Evolutionary conservation across 352 stramenopile genomes (phyloP).

Genomic region (Peronospora belbahrii): DNA sequence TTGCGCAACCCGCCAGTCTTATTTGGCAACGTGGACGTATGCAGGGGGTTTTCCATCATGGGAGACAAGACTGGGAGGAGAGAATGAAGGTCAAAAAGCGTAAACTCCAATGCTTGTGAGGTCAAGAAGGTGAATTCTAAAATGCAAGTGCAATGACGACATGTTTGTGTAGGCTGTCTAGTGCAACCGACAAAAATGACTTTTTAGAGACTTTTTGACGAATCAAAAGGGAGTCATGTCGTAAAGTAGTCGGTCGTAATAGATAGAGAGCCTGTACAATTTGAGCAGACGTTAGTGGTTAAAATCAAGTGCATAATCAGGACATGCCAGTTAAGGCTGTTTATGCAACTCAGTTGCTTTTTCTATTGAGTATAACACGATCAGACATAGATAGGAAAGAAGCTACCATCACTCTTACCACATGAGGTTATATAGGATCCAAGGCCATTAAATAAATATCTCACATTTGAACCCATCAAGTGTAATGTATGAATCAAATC

Average conservation of each 20-base stretch:
- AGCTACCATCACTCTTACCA: constrained; percentile 18
- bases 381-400: constrained; percentile 10
- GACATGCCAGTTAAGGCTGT: constrained; percentile 6
- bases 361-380: no score
- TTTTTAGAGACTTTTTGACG: not conserved
- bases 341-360: no score
- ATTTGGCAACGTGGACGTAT: constrained; percentile 17
- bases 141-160: not conserved
- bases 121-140: not conserved
- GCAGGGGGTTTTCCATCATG: constrained; percentile 34
- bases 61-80: no score
- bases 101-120: not conserved
- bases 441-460: no score
- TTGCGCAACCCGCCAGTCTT: constrained; percentile 34
- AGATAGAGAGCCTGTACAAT: constrained; percentile 11
- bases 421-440: no score
- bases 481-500: no score
- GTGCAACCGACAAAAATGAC: not conserved
- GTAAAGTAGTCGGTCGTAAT: not conserved
- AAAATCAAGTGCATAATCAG: not conserved
- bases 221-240: not conserved
- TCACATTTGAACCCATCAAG: no score
- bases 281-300: constrained; percentile 14
- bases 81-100: not conserved
- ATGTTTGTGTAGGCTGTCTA: constrained; percentile 11